Percentiles rank a stretch among this genome's conserved stretches.
Conservation (phyloP, 1,139 yeast genomes). For the Blastobotrys persicus region DNA sequence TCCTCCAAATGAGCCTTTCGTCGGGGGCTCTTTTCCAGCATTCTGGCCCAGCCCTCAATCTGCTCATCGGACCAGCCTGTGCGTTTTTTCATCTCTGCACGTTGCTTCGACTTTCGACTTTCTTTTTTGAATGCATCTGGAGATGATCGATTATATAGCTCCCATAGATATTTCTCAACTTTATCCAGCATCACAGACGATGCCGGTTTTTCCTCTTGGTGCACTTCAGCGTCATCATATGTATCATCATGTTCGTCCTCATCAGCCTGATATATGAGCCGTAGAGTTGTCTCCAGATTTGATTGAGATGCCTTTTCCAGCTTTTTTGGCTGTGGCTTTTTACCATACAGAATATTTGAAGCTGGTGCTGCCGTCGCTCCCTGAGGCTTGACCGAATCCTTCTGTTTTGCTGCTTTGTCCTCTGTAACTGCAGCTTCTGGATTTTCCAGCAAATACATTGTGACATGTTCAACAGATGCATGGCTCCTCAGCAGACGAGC, state of each 20-base stretch:
- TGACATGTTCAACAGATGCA: slow-evolving; percentile 56
- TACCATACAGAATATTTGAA: slow-evolving; percentile 12
- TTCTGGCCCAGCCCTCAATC: slow-evolving; percentile 88
- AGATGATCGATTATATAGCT: slow-evolving; percentile 47
- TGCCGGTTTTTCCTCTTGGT: slow-evolving; percentile 23
- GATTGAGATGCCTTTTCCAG: slow-evolving; percentile 47
- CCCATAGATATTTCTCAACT: slow-evolving; percentile 57
- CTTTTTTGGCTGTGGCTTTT: slow-evolving; percentile 18
- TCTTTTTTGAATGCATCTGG: slow-evolving; percentile 52
- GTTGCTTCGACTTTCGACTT: slow-evolving; percentile 50
- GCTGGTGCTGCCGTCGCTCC: too few species aligned
- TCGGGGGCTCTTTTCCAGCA: slow-evolving; percentile 64
- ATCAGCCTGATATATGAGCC: slow-evolving; percentile 65
- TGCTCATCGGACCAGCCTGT: slow-evolving; percentile 84
- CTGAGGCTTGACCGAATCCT: too few species aligned
- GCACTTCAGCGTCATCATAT: slow-evolving; percentile 66
- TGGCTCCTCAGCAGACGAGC: slow-evolving; percentile 42
- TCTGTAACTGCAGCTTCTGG: slow-evolving; percentile 46
- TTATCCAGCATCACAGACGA: slow-evolving; percentile 28
- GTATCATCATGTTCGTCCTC: slow-evolving; percentile 85
- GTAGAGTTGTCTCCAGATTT: slow-evolving; percentile 50
- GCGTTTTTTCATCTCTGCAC: slow-evolving; percentile 52
- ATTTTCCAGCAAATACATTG: slow-evolving; percentile 60
- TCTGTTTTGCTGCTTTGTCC: slow-evolving; percentile 26
- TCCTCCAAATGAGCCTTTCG: slow-evolving; percentile 53